Percentiles rank a stretch among this genome's conserved stretches.
Evolutionary conservation across 2,329 filamentous ascomycete genomes (phyloP).

Genomic region (Clonostachys rhizophaga): DNA sequence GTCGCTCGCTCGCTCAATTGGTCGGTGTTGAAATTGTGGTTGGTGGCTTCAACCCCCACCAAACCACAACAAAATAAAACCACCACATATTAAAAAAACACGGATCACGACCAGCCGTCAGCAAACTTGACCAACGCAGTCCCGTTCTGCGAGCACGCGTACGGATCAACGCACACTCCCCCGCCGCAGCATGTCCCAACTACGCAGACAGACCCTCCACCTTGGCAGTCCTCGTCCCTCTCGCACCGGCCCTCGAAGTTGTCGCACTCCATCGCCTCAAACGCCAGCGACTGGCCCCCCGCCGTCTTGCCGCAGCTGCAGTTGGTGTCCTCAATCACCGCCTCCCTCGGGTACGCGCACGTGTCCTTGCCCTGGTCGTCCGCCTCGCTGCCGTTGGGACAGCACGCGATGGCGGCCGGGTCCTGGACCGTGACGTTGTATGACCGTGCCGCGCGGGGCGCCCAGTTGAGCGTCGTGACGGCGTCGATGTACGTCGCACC

Average conservation of each 20-base stretch:
- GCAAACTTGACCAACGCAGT: conserved; percentile 16
- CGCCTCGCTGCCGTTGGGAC: conserved; percentile 16
- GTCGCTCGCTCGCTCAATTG: too few relatives aligned
- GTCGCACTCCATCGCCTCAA: conserved; percentile 23
- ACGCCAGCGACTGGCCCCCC: conserved; percentile 16
- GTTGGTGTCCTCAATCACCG: conserved; percentile 17
- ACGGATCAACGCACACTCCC: conserved; percentile 28
- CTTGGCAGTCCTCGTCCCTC: conserved; percentile 17
- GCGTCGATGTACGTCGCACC: conserved; percentile 17
- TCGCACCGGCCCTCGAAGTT: conserved; percentile 19
- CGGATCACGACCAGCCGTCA: too few relatives aligned
- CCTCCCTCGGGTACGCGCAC: conserved; percentile 22
- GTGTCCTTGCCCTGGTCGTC: conserved; percentile 6
- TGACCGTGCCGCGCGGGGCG: conserved; percentile 11
- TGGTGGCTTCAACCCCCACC: too few relatives aligned
- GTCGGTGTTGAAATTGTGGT: too few relatives aligned
- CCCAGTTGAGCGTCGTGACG: conserved; percentile 20
- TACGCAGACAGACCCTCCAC: conserved; percentile 19
- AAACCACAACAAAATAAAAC: too few relatives aligned
- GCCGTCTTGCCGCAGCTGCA: conserved; percentile 26
- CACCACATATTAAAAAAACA: too few relatives aligned
- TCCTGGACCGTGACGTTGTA: conserved; percentile 28
- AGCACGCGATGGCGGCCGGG: conserved; percentile 22
- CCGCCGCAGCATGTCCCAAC: conserved; percentile 26
- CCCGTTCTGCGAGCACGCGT: conserved; percentile 25